These are phyloP conservation scores for Plectosphaerella sp. DNA, from an alignment of 2,329 filamentous ascomycete species.

Conservation along the genomic window DNA sequence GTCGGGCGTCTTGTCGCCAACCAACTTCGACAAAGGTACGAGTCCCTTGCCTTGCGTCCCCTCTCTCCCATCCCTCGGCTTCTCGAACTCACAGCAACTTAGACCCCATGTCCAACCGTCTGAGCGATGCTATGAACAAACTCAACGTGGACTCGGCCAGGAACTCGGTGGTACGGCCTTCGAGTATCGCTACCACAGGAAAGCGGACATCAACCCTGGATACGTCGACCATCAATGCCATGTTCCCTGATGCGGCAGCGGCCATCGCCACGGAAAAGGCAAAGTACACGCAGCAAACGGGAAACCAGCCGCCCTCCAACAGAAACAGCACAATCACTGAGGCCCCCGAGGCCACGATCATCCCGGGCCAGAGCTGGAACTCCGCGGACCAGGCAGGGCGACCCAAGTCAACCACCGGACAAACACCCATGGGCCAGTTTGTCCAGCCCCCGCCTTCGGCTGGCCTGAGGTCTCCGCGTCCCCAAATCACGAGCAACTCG, in stretches of 20 bases:
- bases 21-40: slow-evolving; percentile 92
- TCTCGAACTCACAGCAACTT: slow-evolving; percentile 17
- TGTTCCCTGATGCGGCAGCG: slow-evolving; percentile 97
- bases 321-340: slow-evolving; percentile 79
- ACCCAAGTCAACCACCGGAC: not conserved
- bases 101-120: slow-evolving; percentile 96
- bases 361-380: slow-evolving; percentile 73
- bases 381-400: slow-evolving; percentile 49
- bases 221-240: slow-evolving; percentile 88
- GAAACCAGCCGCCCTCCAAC: slow-evolving; percentile 84
- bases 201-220: slow-evolving; percentile 97
- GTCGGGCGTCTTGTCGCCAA: slow-evolving; percentile 89
- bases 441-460: slow-evolving; percentile 66
- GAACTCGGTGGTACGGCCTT: slow-evolving; percentile 79
- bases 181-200: slow-evolving; percentile 63
- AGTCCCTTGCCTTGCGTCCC: slow-evolving; percentile 11
- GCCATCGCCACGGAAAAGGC: slow-evolving; percentile 99
- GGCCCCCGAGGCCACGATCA: slow-evolving; percentile 48
- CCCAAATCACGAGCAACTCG: slow-evolving; percentile 60
- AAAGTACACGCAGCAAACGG: slow-evolving; percentile 93
- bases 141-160: slow-evolving; percentile 82
- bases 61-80: not conserved
- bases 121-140: slow-evolving; percentile 96
- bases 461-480: slow-evolving; percentile 72
- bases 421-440: slow-evolving; percentile 83